A percentile compares a stretch with the other conserved stretches of the same genome.
Conservation (phyloP, 345 rosid species). For the Lumnitzera racemosa region DNA sequence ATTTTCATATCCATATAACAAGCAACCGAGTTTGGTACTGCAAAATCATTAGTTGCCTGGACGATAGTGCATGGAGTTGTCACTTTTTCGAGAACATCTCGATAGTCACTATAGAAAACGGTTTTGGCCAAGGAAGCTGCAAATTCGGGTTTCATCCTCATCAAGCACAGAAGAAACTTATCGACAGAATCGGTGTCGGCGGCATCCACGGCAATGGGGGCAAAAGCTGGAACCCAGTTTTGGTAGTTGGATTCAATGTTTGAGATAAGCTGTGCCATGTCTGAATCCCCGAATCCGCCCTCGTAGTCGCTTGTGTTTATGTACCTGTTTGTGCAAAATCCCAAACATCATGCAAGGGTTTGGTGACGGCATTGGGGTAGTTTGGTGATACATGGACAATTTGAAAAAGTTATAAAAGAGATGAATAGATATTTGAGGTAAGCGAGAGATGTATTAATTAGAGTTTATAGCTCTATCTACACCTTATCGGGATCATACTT, state of each 20-base stretch:
- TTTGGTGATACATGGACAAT: no score
- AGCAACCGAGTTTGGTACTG: slow-evolving; percentile 7
- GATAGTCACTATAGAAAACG: slow-evolving; percentile 8
- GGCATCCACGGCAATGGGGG: slow-evolving; percentile 1
- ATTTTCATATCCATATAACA: slow-evolving; percentile 12
- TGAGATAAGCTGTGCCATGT: slow-evolving; percentile 6
- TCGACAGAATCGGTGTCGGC: slow-evolving; percentile 9
- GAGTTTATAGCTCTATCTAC: no score
- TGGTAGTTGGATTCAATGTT: slow-evolving; percentile 11
- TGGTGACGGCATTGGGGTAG: no score
- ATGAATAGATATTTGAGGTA: no score
- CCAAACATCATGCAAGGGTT: no score
- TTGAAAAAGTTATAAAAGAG: no score
- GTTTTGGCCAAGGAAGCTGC: slow-evolving; percentile 3
- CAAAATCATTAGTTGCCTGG: slow-evolving; percentile 11
- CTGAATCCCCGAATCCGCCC: slow-evolving; percentile 14
- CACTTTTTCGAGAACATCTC: slow-evolving; percentile 10
- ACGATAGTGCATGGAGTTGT: slow-evolving; percentile 9
- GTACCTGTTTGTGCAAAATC: slow-evolving; percentile 5
- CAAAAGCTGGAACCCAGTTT: slow-evolving; percentile 6
- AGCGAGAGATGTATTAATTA: no score
- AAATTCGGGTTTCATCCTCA: slow-evolving; percentile 10
- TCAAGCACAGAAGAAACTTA: slow-evolving; percentile 3
- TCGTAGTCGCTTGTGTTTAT: slow-evolving; percentile 9
- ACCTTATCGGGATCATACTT: no score